A percentile compares a stretch with the other conserved stretches of the same genome.
Evolutionary conservation across 129 eudicot species (phyloP).

Genomic region (Arctium minus): DNA sequence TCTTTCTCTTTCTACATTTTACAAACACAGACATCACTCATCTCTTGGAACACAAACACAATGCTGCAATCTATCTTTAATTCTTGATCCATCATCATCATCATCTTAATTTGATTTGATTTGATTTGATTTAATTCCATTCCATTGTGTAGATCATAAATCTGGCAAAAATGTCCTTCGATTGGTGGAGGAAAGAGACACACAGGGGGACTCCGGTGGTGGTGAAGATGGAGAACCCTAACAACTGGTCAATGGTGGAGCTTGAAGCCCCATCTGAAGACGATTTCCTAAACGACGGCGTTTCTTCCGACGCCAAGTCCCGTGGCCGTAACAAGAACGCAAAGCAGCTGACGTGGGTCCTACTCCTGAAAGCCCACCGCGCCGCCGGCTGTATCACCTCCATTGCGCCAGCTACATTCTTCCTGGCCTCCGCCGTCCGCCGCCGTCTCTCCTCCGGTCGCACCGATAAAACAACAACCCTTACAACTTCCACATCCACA

Average conservation of each 20-base stretch:
- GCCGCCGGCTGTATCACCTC: constrained; percentile 94
- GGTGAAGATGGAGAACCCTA: constrained; percentile 89
- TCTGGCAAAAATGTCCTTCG: constrained; percentile 37
- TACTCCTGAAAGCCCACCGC: constrained; percentile 77
- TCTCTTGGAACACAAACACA: constrained; percentile 6
- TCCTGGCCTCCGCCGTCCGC: constrained; percentile 71
- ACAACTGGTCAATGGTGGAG: constrained; percentile 96
- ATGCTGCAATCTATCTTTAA: constrained; percentile 19
- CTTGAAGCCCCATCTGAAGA: constrained; percentile 58
- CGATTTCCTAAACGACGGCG: constrained; percentile 45
- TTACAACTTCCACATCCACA: constrained; percentile 7
- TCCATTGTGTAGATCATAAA: not conserved
- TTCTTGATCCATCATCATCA: not conserved
- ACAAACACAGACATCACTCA: not conserved
- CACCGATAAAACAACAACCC: constrained; percentile 51
- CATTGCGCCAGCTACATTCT: constrained; percentile 70
- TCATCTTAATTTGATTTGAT: not conserved
- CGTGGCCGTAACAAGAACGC: constrained; percentile 75
- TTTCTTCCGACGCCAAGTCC: not conserved
- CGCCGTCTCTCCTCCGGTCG: constrained; percentile 86
- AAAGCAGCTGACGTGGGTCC: constrained; percentile 94
- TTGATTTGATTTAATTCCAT: not conserved
- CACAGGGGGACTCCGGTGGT: constrained; percentile 92
- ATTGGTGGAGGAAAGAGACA: constrained; percentile 69
- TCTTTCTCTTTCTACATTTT: not conserved